Percentiles rank a stretch among this genome's conserved stretches.
phyloP scores from a whole-genome alignment of 2,329 filamentous ascomycete species.

The Fusarium torreyae region DNA sequence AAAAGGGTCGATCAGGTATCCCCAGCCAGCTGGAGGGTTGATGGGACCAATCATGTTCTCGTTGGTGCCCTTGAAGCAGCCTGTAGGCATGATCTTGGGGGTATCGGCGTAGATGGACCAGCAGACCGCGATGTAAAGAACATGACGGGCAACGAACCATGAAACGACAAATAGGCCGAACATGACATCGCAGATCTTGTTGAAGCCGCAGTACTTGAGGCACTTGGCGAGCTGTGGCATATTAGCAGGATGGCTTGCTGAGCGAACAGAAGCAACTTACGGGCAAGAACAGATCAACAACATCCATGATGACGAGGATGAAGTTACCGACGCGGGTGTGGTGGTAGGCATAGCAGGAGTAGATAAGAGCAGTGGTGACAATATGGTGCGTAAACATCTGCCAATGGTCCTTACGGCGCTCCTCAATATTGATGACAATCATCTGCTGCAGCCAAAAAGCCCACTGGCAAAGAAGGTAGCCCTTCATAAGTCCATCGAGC shows the following conservation, averaged over 20 bases:
- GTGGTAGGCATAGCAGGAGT: slow-evolving; percentile 87
- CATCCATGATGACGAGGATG: slow-evolving; percentile 92
- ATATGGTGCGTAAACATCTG: slow-evolving; percentile 98
- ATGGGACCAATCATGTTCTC: slow-evolving; percentile 69
- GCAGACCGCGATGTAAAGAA: slow-evolving; percentile 83
- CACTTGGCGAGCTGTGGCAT: slow-evolving; percentile 88
- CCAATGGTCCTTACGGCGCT: slow-evolving; percentile 92
- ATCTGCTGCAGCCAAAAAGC: slow-evolving; percentile 97
- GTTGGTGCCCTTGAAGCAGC: slow-evolving; percentile 78
- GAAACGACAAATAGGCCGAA: slow-evolving; percentile 89
- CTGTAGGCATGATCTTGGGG: slow-evolving; percentile 60
- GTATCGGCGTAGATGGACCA: slow-evolving; percentile 70
- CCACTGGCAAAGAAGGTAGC: slow-evolving; percentile 91
- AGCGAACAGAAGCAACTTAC: slow-evolving; percentile 84
- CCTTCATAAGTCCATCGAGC: slow-evolving; percentile 81
- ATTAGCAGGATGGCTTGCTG: slow-evolving; percentile 72
- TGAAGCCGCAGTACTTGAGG: slow-evolving; percentile 88
- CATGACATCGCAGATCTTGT: slow-evolving; percentile 81
- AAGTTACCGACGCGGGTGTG: slow-evolving; percentile 90
- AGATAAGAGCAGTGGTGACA: slow-evolving; percentile 86
- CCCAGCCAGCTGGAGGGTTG: slow-evolving; percentile 64
- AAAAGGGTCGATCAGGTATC: slow-evolving; percentile 82
- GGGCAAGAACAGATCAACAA: slow-evolving; percentile 89
- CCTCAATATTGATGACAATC: slow-evolving; percentile 93
- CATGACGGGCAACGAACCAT: slow-evolving; percentile 88